Evolutionary conservation across 108 stramenopile species (phyloP).

Genomic region (Fistulifera pelliculosa): DNA sequence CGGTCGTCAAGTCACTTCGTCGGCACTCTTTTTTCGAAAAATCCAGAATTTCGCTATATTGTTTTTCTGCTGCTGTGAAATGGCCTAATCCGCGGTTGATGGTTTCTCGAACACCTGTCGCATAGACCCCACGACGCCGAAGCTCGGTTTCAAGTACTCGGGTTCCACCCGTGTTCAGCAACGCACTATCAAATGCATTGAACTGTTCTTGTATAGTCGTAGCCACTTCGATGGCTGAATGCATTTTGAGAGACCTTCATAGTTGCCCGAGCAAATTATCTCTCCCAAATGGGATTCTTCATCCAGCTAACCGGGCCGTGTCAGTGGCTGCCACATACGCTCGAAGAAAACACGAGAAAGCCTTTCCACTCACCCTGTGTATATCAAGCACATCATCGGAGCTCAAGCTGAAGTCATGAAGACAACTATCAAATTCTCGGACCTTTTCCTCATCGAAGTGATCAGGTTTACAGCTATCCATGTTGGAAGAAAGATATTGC

Average conservation of each 20-base stretch:
- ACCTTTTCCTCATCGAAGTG: constrained; percentile 8
- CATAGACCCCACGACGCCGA: constrained; percentile 48
- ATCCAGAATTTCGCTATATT: constrained; percentile 59
- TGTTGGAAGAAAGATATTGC: constrained; percentile 10
- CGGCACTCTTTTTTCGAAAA: constrained; percentile 30
- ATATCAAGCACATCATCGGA: constrained; percentile 78
- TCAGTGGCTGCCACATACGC: background rate
- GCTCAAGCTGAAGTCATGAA: constrained; percentile 53
- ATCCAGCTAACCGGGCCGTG: constrained; percentile 32
- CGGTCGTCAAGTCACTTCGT: constrained; percentile 68
- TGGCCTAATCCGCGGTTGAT: constrained; percentile 38
- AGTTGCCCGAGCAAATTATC: constrained; percentile 52
- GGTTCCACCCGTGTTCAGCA: constrained; percentile 22
- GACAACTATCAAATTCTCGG: constrained; percentile 47
- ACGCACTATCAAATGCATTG: constrained; percentile 56
- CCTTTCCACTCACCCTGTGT: constrained; percentile 28
- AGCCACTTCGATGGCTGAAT: constrained; percentile 72
- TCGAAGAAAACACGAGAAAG: background rate
- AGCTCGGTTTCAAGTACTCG: constrained; percentile 49
- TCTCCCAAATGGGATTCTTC: constrained; percentile 68
- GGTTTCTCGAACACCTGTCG: constrained; percentile 54
- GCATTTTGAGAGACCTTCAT: constrained; percentile 59
- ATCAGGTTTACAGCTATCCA: constrained; percentile 3
- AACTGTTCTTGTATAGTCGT: constrained; percentile 70
- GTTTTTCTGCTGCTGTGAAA: constrained; percentile 38